A percentile compares a stretch with the other conserved stretches of the same genome.
Evolutionary conservation across 164 flowering plant species (phyloP).

Genomic region (Tetrastigma voinierianum): DNA sequence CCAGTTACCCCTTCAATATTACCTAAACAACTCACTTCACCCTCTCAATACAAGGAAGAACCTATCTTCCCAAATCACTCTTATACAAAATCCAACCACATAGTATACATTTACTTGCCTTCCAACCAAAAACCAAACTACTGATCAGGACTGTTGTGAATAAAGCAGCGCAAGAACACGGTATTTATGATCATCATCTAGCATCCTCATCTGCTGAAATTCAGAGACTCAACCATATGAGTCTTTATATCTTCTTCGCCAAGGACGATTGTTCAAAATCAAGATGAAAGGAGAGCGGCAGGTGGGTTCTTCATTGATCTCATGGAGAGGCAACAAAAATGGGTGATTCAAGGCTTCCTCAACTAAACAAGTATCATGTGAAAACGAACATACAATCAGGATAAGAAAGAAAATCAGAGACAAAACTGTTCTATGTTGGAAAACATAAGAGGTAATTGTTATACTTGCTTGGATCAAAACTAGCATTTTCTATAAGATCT

Average conservation of each 20-base stretch:
- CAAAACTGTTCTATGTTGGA: not conserved
- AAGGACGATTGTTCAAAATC: conserved; percentile 73
- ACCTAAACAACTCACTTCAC: not conserved
- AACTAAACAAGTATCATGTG: conserved; percentile 34
- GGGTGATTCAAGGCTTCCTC: conserved; percentile 91
- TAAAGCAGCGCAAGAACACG: not conserved
- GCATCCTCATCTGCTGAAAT: conserved; percentile 48
- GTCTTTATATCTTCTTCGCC: conserved; percentile 79
- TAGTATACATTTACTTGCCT: conserved; percentile 6
- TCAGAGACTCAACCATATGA: conserved; percentile 72
- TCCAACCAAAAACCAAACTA: conserved; percentile 9
- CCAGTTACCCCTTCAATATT: not conserved
- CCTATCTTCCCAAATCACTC: conserved; percentile 19
- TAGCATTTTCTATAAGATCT: conserved; percentile 89
- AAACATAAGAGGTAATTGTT: conserved; percentile 45
- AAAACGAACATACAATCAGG: not conserved
- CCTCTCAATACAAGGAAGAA: conserved; percentile 12
- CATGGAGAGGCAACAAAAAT: conserved; percentile 71
- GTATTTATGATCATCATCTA: conserved; percentile 3
- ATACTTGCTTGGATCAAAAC: conserved; percentile 92
- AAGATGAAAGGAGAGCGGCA: conserved; percentile 72
- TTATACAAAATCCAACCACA: conserved; percentile 4
- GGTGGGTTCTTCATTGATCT: conserved; percentile 86
- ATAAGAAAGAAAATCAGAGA: not conserved
- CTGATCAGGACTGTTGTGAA: conserved; percentile 3